Conservation (phyloP, 345 rosid genomes). For the Eutrema yunnanense region DNA sequence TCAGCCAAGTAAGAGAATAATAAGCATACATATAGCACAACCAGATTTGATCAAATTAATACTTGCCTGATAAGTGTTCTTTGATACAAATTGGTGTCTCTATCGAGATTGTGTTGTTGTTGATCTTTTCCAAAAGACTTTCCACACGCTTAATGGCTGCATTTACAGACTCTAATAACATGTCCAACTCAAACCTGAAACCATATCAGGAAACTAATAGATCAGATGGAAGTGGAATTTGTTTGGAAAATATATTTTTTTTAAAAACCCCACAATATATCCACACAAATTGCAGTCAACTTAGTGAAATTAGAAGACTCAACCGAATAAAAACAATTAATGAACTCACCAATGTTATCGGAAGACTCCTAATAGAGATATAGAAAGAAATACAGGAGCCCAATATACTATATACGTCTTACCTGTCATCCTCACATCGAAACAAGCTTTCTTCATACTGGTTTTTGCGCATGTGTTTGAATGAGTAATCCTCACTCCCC, state of each 20-base stretch:
- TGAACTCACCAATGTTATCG: background rate
- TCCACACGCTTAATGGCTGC: conserved; percentile 78
- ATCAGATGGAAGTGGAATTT: background rate
- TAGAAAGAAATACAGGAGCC: background rate
- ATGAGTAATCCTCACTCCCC: conserved; percentile 99
- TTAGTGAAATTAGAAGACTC: background rate
- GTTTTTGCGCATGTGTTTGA: conserved; percentile 98
- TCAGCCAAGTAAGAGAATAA: conserved; percentile 5
- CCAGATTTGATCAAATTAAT: conserved; percentile 6
- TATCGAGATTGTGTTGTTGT: conserved; percentile 52
- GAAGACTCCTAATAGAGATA: background rate
- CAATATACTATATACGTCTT: conserved; percentile 5
- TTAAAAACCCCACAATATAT: background rate
- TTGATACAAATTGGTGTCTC: conserved; percentile 56
- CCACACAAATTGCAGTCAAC: background rate
- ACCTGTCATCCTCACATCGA: conserved; percentile 99
- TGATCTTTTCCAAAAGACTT: conserved; percentile 69
- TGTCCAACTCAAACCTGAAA: conserved; percentile 96
- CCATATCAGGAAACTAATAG: conserved; percentile 11
- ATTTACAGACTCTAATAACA: conserved; percentile 88
- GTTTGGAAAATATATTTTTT: background rate
- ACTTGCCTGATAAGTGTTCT: conserved; percentile 82
- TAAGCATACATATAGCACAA: background rate
- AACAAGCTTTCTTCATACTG: conserved; percentile 99
- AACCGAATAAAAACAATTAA: background rate